Evolutionary conservation across 225 moss, liverwort and hornwort genomes (phyloP).

Genomic region (Ulota crispa): DNA sequence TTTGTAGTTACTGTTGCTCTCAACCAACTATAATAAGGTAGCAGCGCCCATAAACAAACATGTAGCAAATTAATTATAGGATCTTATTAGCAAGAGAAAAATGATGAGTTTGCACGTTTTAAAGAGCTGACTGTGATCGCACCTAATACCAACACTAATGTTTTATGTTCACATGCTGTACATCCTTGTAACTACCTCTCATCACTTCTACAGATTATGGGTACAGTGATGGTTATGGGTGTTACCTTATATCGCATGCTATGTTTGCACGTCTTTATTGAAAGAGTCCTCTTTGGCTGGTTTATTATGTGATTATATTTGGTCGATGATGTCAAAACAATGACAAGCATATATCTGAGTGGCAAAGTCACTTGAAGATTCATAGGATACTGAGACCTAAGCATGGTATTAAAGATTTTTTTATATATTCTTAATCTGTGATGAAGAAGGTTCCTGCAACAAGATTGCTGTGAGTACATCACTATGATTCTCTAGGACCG

Average conservation of each 20-base stretch:
- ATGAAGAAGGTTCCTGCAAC: conserved; percentile 46
- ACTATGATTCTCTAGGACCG: conserved; percentile 38
- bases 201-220: no score
- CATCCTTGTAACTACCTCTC: no score
- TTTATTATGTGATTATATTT: not conserved
- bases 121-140: no score
- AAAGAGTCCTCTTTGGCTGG: not conserved
- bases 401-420: accelerated
- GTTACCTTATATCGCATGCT: no score
- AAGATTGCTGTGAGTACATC: conserved; percentile 37
- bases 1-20: accelerated
- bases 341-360: conserved; percentile 63
- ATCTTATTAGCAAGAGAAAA: no score
- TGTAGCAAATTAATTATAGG: no score
- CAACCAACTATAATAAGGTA: no score
- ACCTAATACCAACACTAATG: no score
- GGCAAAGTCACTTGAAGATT: conserved; percentile 34
- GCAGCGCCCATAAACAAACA: no score
- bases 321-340: conserved; percentile 34
- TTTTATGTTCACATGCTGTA: no score
- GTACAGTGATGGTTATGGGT: no score
- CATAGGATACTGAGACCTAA: conserved; percentile 35
- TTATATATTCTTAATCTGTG: not conserved
- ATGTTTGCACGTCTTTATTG: conserved; percentile 9
- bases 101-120: no score